These are phyloP conservation scores for Solanum pimpinellifolium DNA, from an alignment of 257 asterid species.

Conservation along the genomic window DNA sequence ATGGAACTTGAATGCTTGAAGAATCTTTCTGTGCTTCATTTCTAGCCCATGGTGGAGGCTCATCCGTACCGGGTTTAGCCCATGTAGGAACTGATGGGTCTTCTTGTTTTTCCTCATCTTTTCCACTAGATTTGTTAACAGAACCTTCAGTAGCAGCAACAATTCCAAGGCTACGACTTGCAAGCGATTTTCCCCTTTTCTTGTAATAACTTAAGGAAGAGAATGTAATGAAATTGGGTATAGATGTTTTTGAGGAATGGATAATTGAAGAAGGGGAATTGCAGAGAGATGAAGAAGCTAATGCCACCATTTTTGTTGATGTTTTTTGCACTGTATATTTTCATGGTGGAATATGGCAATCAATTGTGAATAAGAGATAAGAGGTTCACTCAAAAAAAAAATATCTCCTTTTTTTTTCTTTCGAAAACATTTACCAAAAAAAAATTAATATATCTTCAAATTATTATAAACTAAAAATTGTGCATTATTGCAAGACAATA, in stretches of 20 bases:
- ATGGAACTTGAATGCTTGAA: conserved; percentile 52
- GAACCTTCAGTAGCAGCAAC: conserved; percentile 41
- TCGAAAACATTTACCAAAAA: background rate
- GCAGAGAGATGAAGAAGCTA: conserved; percentile 11
- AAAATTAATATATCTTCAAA: no score
- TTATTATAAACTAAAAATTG: no score
- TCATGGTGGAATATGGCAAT: background rate
- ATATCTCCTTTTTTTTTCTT: background rate
- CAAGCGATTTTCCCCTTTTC: conserved; percentile 1
- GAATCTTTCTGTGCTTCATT: conserved; percentile 53
- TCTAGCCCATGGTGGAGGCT: conserved; percentile 90
- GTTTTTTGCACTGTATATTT: background rate
- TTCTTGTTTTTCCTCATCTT: conserved; percentile 11
- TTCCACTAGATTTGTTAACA: conserved; percentile 30
- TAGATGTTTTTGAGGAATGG: conserved; percentile 12
- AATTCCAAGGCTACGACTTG: conserved; percentile 12
- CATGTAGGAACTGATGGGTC: conserved; percentile 65
- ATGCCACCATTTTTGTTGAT: conserved; percentile 2
- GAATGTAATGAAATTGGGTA: conserved; percentile 9
- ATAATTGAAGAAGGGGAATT: conserved; percentile 5
- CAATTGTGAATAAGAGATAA: background rate
- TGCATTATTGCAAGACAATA: no score
- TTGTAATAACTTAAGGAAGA: conserved; percentile 3
- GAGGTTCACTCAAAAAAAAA: background rate
- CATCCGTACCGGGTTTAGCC: conserved; percentile 78